phyloP scores from a whole-genome alignment of 164 flowering plant species.

The Warburgia ugandensis region DNA sequence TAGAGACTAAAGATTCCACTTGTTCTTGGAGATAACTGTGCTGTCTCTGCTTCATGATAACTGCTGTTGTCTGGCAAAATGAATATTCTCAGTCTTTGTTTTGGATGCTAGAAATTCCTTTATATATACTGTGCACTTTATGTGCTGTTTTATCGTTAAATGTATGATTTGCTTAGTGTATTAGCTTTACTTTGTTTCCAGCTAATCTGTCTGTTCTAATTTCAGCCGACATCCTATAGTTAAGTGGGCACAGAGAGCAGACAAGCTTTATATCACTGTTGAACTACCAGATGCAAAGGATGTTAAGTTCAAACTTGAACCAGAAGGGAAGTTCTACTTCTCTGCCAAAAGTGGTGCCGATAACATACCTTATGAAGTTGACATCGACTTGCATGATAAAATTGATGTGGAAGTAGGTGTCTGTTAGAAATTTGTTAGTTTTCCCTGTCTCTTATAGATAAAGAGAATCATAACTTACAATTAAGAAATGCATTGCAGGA shows the following conservation, averaged over 20 bases:
- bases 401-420: slow-evolving; percentile 51
- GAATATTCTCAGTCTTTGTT: too few relatives aligned
- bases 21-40: too few relatives aligned
- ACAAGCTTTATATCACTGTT: slow-evolving; percentile 43
- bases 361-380: slow-evolving; percentile 41
- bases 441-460: not conserved
- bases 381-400: slow-evolving; percentile 46
- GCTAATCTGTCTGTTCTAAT: too few relatives aligned
- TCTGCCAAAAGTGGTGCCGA: slow-evolving; percentile 40
- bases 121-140: too few relatives aligned
- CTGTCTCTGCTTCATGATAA: too few relatives aligned
- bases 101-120: too few relatives aligned
- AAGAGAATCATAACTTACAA: not conserved
- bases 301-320: slow-evolving; percentile 59
- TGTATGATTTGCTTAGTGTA: too few relatives aligned
- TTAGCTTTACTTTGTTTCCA: too few relatives aligned
- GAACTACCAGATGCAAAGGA: slow-evolving; percentile 68
- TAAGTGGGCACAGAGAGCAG: slow-evolving; percentile 71
- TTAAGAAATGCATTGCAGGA: slow-evolving; percentile 31
- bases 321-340: slow-evolving; percentile 59
- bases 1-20: too few relatives aligned
- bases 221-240: slow-evolving; percentile 69
- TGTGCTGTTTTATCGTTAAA: too few relatives aligned
- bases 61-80: too few relatives aligned
- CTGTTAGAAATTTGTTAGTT: not conserved